Conservation (phyloP, 345 rosid species). For the Hibiscus syriacus region DNA sequence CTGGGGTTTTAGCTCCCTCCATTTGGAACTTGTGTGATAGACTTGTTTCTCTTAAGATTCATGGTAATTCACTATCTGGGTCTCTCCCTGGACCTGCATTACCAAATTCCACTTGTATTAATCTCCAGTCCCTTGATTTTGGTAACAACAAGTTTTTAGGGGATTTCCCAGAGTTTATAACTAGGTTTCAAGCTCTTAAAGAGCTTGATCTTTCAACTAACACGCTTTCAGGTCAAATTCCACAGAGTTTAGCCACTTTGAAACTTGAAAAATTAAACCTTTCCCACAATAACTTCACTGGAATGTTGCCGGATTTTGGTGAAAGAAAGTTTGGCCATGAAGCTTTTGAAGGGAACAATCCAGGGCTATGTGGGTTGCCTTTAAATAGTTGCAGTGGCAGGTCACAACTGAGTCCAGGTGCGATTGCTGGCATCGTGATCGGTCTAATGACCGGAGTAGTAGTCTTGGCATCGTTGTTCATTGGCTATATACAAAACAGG, state of each 20-base stretch:
- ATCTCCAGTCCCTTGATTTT: slow-evolving; percentile 69
- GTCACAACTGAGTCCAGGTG: slow-evolving; percentile 70
- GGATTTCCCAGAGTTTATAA: slow-evolving; percentile 67
- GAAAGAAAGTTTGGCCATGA: slow-evolving; percentile 56
- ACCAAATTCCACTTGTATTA: slow-evolving; percentile 65
- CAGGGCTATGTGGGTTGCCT: slow-evolving; percentile 80
- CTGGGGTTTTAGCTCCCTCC: slow-evolving; percentile 70
- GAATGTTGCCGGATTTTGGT: slow-evolving; percentile 61
- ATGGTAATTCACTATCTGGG: slow-evolving; percentile 63
- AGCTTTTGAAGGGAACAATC: slow-evolving; percentile 73
- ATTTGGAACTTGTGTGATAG: slow-evolving; percentile 88
- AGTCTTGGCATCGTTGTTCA: slow-evolving; percentile 70
- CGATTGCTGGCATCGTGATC: slow-evolving; percentile 92
- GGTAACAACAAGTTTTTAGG: slow-evolving; percentile 77
- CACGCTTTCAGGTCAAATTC: slow-evolving; percentile 59
- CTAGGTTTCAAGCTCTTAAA: slow-evolving; percentile 50
- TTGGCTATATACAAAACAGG: slow-evolving; percentile 85
- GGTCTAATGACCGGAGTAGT: slow-evolving; percentile 88
- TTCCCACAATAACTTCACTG: slow-evolving; percentile 85
- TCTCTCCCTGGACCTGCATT: slow-evolving; percentile 69
- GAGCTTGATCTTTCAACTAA: slow-evolving; percentile 84
- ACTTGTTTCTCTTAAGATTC: slow-evolving; percentile 58
- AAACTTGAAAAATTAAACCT: slow-evolving; percentile 67
- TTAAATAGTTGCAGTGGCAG: slow-evolving; percentile 53
- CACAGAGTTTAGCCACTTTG: slow-evolving; percentile 44